Percentiles rank a stretch among this genome's conserved stretches.
phyloP scores from a whole-genome alignment of 176 grass and related monocot species.

The Secale cereale region DNA sequence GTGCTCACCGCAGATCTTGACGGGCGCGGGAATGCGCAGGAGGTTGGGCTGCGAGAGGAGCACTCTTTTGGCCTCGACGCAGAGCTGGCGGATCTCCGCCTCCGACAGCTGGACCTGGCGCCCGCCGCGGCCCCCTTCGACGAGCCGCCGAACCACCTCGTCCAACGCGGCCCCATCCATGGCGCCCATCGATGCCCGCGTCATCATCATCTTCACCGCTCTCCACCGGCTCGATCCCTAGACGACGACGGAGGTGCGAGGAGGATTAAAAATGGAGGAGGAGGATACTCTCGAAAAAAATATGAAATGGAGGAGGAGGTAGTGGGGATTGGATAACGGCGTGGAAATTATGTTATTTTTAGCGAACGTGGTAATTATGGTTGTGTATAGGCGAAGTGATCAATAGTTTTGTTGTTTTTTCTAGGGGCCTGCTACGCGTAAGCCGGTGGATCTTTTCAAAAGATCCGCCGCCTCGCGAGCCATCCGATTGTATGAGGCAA shows the following conservation, averaged over 20 bases:
- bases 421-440: too few relatives aligned
- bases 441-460: too few relatives aligned
- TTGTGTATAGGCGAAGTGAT: neutral
- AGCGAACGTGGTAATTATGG: neutral
- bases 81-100: conserved; percentile 22
- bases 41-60: conserved; percentile 67
- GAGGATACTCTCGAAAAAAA: neutral
- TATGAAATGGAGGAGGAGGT: neutral
- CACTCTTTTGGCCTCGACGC: conserved; percentile 60
- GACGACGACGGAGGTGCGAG: neutral
- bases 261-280: neutral
- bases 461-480: too few relatives aligned
- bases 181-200: conserved; percentile 57
- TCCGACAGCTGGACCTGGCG: conserved; percentile 19
- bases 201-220: conserved; percentile 62
- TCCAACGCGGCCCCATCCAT: conserved; percentile 59
- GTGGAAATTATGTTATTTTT: neutral
- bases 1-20: conserved; percentile 78
- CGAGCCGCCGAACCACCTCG: conserved; percentile 54
- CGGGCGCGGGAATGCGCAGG: conserved; percentile 55
- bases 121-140: conserved; percentile 49
- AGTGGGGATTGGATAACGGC: conserved; percentile 12
- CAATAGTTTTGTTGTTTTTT: neutral
- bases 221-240: neutral
- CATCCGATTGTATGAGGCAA: too few relatives aligned